A percentile compares a stretch with the other conserved stretches of the same genome.
phyloP scores from a whole-genome alignment of 345 rosid genomes.

The Bruguiera parviflora region DNA sequence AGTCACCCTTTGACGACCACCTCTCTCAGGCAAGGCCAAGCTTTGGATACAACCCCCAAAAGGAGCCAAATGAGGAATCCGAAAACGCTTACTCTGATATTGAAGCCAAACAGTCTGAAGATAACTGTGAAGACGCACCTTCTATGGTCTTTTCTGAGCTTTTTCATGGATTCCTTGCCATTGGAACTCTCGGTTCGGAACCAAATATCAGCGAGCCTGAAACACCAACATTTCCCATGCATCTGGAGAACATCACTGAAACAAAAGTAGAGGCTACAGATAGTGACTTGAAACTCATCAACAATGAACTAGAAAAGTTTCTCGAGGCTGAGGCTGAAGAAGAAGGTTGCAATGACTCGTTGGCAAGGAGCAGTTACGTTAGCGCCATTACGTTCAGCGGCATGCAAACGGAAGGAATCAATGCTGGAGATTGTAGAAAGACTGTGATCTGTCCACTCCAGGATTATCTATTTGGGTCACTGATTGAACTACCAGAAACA shows the following conservation, averaged over 20 bases:
- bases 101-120: slow-evolving; percentile 26
- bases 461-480: slow-evolving; percentile 73
- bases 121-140: slow-evolving; percentile 33
- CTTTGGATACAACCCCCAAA: slow-evolving; percentile 34
- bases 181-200: slow-evolving; percentile 83
- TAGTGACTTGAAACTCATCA: slow-evolving; percentile 60
- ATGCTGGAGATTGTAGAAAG: slow-evolving; percentile 43
- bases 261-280: slow-evolving; percentile 51
- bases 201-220: slow-evolving; percentile 45
- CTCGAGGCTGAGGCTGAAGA: slow-evolving; percentile 78
- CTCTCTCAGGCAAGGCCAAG: slow-evolving; percentile 34
- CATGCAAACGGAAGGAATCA: slow-evolving; percentile 42
- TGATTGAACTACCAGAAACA: slow-evolving; percentile 53
- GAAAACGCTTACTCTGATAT: slow-evolving; percentile 37
- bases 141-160: slow-evolving; percentile 39
- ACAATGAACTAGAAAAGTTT: slow-evolving; percentile 63
- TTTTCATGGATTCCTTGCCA: slow-evolving; percentile 78
- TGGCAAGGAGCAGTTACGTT: slow-evolving; percentile 62
- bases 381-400: slow-evolving; percentile 54
- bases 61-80: slow-evolving; percentile 35
- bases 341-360: slow-evolving; percentile 49
- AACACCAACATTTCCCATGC: slow-evolving; percentile 65
- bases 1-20: slow-evolving; percentile 43
- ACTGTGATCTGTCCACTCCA: slow-evolving; percentile 60
- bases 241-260: slow-evolving; percentile 41